Evolutionary conservation across 2,329 filamentous ascomycete species (phyloP), one percentile per base, ranked within the genome.

Genomic region (Teratosphaeria pseudoeucalypti): DNA sequence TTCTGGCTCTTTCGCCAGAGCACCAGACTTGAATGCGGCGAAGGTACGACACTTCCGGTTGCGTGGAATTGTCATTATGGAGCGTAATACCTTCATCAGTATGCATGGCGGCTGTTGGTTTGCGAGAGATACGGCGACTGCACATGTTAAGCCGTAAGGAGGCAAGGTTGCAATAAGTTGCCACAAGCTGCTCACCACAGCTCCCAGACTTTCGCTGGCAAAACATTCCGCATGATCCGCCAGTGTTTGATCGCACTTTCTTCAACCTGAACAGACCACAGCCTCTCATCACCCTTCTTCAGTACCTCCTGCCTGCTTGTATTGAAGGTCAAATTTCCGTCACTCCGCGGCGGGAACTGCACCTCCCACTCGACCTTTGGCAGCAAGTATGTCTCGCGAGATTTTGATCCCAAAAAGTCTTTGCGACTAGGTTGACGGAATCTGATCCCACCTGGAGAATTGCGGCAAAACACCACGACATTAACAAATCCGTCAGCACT

Each of bases 391-490:
- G 82, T 79, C 67, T 82, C 76, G 34, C 94, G 79, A 12, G 88
- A 85, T 52, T 84, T 78, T 71, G 88, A 95, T 43, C 82, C 82
- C 37, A 96, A 76, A 67, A 83, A 86, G 70, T 99, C 94, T 2
- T 77, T 76, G 6, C 80, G 73, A 0, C 74, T 77, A 0, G 91
- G 83, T 16, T 78, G 69, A 12, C 92, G 82, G 77, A 97, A 97
- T 0, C 71, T 76, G 43, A 70, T 64, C 6, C 63, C 66, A 27
- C 67, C 64, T 29, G 76, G 71, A 11, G 76, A 78, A 75, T 91
- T 92, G 60, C 83, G 85, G 79, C 94, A 99, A 77, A 96, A 96
- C 61, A 97, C 85, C 54, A 97, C 89, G 82, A 97, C 90, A 77
- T 99, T 99, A 71, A 91, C 90, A 73, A 97, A 96, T 70, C 96